A percentile compares a stretch with the other conserved stretches of the same genome.
These are phyloP conservation scores for Xylaria sp. DNA, from an alignment of 2,329 filamentous ascomycete species.

Conservation along the genomic window DNA sequence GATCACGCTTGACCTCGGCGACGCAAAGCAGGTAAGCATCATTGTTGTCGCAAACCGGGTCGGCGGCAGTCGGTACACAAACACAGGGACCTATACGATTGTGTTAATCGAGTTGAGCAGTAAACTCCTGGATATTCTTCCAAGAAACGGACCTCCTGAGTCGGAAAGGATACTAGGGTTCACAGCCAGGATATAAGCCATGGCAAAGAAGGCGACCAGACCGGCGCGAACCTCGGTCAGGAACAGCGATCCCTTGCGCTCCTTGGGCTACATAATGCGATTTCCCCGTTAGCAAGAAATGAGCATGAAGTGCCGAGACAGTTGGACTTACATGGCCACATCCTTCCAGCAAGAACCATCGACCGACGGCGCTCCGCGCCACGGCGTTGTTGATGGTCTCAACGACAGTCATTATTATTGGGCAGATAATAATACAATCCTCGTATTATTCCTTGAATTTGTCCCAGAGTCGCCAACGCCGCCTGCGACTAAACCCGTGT, in stretches of 20 bases:
- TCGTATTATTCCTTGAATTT: no score
- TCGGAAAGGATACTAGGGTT: constrained; percentile 31
- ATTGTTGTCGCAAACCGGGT: constrained; percentile 50
- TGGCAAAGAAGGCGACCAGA: constrained; percentile 64
- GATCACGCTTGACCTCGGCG: constrained; percentile 63
- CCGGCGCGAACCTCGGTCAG: constrained; percentile 81
- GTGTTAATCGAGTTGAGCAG: constrained; percentile 47
- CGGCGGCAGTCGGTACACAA: constrained; percentile 50
- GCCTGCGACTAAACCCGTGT: no score
- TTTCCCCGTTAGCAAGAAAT: constrained; percentile 8
- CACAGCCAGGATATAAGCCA: constrained; percentile 50
- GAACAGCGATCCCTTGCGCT: constrained; percentile 71
- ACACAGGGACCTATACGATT: constrained; percentile 65
- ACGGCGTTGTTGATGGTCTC: constrained; percentile 17
- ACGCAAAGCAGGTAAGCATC: constrained; percentile 59
- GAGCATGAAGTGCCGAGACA: neutral
- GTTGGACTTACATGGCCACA: constrained; percentile 66
- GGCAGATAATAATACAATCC: neutral
- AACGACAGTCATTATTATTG: constrained; percentile 7
- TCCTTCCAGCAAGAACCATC: constrained; percentile 74
- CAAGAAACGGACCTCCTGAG: constrained; percentile 25
- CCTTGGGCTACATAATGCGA: constrained; percentile 47
- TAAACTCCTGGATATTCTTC: constrained; percentile 39
- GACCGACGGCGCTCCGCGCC: constrained; percentile 60
- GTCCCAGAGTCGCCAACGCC: no score